Evolutionary conservation across 2,329 filamentous ascomycete genomes (phyloP).

Genomic region (Xylariales sp.): DNA sequence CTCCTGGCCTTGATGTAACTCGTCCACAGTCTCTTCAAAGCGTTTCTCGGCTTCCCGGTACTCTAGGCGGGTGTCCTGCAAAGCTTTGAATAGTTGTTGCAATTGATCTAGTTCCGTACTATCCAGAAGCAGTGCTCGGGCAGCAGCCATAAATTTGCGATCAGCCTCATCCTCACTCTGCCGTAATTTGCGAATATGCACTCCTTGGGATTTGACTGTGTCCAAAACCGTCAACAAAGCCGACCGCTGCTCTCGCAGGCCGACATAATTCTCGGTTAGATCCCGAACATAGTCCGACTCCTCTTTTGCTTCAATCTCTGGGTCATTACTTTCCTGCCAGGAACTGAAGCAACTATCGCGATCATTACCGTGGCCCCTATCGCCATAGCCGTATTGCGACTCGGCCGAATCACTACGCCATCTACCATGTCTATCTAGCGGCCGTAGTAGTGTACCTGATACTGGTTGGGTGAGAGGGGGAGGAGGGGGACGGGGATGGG

Average conservation of each 20-base stretch:
- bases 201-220: slow-evolving; percentile 39
- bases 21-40: slow-evolving; percentile 46
- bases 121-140: slow-evolving; percentile 41
- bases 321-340: slow-evolving; percentile 28
- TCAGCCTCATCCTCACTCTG: slow-evolving; percentile 44
- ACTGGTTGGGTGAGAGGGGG: slow-evolving; percentile 12
- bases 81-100: slow-evolving; percentile 42
- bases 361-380: slow-evolving; percentile 24
- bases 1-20: slow-evolving; percentile 43
- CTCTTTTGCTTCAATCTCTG: slow-evolving; percentile 13
- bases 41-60: slow-evolving; percentile 46
- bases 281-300: slow-evolving; percentile 31
- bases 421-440: slow-evolving; percentile 1
- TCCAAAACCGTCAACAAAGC: slow-evolving; percentile 40
- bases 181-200: slow-evolving; percentile 41
- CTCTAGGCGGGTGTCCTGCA: slow-evolving; percentile 39
- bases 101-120: slow-evolving; percentile 40
- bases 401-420: background rate
- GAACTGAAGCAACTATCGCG: slow-evolving; percentile 18
- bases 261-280: slow-evolving; percentile 40
- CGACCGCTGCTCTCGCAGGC: slow-evolving; percentile 37
- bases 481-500: slow-evolving; percentile 17
- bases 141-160: slow-evolving; percentile 45
- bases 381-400: slow-evolving; percentile 2
- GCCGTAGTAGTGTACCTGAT: background rate